phyloP scores from a whole-genome alignment of 2,329 filamentous ascomycete genomes.

The Raffaelea albimanens region DNA sequence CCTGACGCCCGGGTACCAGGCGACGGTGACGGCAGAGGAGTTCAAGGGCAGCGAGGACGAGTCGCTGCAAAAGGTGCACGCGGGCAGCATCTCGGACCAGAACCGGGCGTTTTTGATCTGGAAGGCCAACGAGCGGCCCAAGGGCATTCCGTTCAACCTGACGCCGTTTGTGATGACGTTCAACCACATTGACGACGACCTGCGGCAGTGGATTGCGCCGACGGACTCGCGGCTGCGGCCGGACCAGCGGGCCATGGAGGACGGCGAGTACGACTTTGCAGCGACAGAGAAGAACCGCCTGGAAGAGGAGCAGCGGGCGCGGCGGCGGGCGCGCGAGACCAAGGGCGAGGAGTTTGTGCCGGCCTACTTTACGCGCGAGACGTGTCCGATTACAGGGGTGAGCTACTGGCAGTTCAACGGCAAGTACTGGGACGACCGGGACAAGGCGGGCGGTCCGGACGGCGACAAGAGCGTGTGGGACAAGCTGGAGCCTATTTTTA shows the following conservation, averaged over 20 bases:
- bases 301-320: constrained; percentile 80
- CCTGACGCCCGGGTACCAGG: constrained; percentile 83
- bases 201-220: constrained; percentile 69
- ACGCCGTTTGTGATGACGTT: constrained; percentile 93
- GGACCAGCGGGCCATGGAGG: constrained; percentile 96
- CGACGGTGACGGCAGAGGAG: constrained; percentile 33
- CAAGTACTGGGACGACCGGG: constrained; percentile 74
- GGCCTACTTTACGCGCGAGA: constrained; percentile 71
- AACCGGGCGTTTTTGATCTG: constrained; percentile 82
- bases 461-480: constrained; percentile 55
- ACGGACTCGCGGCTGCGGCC: constrained; percentile 90
- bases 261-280: constrained; percentile 91
- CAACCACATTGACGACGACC: constrained; percentile 81
- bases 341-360: constrained; percentile 74
- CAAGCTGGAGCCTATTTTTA: constrained; percentile 64
- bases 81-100: constrained; percentile 50
- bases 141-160: constrained; percentile 89
- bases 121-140: constrained; percentile 75
- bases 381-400: constrained; percentile 73
- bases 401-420: constrained; percentile 84
- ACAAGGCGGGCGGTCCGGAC: constrained; percentile 47
- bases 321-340: constrained; percentile 62
- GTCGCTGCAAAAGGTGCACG: constrained; percentile 21
- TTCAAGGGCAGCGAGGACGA: constrained; percentile 22
- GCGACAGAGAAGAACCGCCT: constrained; percentile 90